A percentile compares a stretch with the other conserved stretches of the same genome.
These are phyloP conservation scores for Tieghemostelium lacteum DNA, from an alignment of 78 protist species.

Conservation along the genomic window DNA sequence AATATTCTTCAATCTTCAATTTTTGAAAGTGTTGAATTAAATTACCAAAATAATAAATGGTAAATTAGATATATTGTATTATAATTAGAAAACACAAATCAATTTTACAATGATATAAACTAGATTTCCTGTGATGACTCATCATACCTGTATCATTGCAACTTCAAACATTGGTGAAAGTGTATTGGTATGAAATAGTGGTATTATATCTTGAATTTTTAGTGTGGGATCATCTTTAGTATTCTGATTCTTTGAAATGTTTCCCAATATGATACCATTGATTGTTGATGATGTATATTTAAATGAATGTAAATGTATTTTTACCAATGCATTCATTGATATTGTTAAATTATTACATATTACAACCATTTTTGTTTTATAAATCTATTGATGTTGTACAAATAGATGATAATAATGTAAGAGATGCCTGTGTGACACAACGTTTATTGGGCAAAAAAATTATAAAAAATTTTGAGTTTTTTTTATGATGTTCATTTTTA, in stretches of 20 bases:
- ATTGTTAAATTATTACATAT: constrained; percentile 9
- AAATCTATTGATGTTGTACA: neutral
- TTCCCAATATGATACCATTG: constrained; percentile 45
- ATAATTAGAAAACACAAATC: neutral
- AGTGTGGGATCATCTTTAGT: constrained; percentile 8
- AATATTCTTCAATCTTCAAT: constrained; percentile 69
- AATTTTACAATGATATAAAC: neutral
- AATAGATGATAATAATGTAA: too few species aligned
- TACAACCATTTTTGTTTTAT: neutral
- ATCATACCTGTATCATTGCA: constrained; percentile 69
- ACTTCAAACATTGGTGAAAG: constrained; percentile 73
- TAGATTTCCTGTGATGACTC: too few species aligned
- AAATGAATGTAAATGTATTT: constrained; percentile 66
- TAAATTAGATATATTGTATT: neutral
- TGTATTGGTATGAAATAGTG: constrained; percentile 43
- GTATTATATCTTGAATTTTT: constrained; percentile 31
- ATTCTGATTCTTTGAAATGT: neutral
- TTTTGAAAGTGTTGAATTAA: neutral
- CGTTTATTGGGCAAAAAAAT: too few species aligned
- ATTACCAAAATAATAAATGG: neutral
- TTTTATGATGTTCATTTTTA: too few species aligned
- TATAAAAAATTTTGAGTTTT: too few species aligned
- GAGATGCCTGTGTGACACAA: too few species aligned
- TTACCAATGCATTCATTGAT: constrained; percentile 9
- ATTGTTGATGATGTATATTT: constrained; percentile 34